phyloP scores from a whole-genome alignment of 208 protist genomes.

The Trypanosoma lewisi region DNA sequence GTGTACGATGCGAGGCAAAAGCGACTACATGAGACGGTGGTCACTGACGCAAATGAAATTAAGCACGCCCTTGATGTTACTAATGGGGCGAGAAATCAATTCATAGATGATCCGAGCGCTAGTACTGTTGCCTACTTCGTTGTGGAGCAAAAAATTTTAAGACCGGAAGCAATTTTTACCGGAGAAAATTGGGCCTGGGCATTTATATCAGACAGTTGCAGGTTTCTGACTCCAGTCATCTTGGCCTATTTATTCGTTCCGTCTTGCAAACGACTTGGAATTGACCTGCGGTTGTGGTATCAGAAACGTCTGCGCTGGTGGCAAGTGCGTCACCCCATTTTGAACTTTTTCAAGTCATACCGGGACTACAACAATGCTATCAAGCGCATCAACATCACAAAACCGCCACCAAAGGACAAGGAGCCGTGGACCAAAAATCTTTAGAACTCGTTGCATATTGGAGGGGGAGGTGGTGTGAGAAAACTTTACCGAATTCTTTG shows the following conservation, averaged over 20 bases:
- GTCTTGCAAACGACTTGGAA: slow-evolving; percentile 58
- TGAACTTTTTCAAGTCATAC: slow-evolving; percentile 89
- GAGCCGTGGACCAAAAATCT: slow-evolving; percentile 81
- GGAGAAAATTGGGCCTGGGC: slow-evolving; percentile 90
- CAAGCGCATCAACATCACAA: slow-evolving; percentile 79
- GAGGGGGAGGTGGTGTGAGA: not conserved
- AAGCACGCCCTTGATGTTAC: slow-evolving; percentile 68
- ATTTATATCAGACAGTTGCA: slow-evolving; percentile 82
- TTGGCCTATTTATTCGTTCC: slow-evolving; percentile 77
- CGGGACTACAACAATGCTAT: slow-evolving; percentile 77
- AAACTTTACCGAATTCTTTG: not conserved
- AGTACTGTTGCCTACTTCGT: slow-evolving; percentile 75
- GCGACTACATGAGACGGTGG: slow-evolving; percentile 55
- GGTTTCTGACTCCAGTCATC: slow-evolving; percentile 65
- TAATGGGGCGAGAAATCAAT: slow-evolving; percentile 60
- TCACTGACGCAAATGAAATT: slow-evolving; percentile 71
- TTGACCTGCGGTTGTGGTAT: slow-evolving; percentile 63
- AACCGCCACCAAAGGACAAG: slow-evolving; percentile 60
- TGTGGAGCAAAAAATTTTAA: slow-evolving; percentile 85
- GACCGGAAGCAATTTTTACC: slow-evolving; percentile 78
- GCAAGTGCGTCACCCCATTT: slow-evolving; percentile 79
- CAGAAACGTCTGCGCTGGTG: slow-evolving; percentile 66
- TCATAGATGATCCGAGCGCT: slow-evolving; percentile 77
- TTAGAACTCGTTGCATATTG: slow-evolving; percentile 8
- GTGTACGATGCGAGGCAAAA: slow-evolving; percentile 58